A percentile compares a stretch with the other conserved stretches of the same genome.
phyloP scores from a whole-genome alignment of 1,284 basidiomycete species.

The Ceraceosorus guamensis region DNA sequence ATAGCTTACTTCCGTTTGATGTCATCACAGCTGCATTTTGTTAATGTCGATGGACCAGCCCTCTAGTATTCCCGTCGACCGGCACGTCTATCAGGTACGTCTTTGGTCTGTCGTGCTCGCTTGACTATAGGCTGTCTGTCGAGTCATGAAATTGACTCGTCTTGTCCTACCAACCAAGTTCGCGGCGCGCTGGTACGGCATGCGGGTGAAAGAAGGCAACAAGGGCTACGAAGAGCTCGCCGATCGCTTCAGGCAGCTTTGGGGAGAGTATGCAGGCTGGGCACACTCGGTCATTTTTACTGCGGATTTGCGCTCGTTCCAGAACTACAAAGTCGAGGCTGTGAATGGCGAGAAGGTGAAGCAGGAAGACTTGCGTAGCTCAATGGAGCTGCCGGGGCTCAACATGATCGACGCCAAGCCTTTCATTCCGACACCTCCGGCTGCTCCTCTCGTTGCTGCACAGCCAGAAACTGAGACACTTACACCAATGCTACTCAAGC shows the following conservation, averaged over 20 bases:
- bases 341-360: conserved; percentile 18
- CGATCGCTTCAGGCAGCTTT: conserved; percentile 33
- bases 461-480: too few relatives aligned
- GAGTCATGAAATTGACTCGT: background rate
- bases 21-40: conserved; percentile 73
- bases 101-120: background rate
- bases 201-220: conserved; percentile 16
- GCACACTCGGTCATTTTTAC: conserved; percentile 44
- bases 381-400: too few relatives aligned
- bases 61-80: conserved; percentile 42
- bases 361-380: background rate
- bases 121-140: too few relatives aligned
- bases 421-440: too few relatives aligned
- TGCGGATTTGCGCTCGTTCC: conserved; percentile 38
- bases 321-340: conserved; percentile 16
- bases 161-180: conserved; percentile 16
- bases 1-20: background rate
- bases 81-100: conserved; percentile 33
- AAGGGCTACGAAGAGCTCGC: conserved; percentile 44
- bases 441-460: too few relatives aligned
- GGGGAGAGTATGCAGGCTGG: conserved; percentile 46
- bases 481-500: too few relatives aligned
- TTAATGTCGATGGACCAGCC: conserved; percentile 86
- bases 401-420: too few relatives aligned
- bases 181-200: conserved; percentile 41